Evolutionary conservation across 257 asterid species (phyloP), one percentile per base, ranked within the genome.

Genomic region (Solanum pimpinellifolium): DNA sequence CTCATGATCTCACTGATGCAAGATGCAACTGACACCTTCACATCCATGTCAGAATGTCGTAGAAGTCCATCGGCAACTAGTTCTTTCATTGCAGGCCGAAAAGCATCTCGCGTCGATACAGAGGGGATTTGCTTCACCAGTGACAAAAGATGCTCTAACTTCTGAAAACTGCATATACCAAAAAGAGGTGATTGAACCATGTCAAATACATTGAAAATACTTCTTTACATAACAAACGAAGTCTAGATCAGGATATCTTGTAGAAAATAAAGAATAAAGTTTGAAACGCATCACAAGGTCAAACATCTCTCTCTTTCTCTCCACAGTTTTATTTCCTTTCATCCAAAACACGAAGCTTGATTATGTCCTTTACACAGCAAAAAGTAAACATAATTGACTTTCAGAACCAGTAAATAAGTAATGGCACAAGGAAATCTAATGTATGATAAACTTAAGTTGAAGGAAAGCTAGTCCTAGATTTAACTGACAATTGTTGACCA

Each of bases 1-100:
- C 90, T 88, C 25, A 84, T 12, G 65, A 90, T 66, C 75, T 90
- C 88, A 39, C 85, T 46, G 23, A 90, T 80, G 89, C 92, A 90
- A 88, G 87, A 87, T 27, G 88, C 83, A 44, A 86, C 84, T 31
- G 90, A 88, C 73, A 87, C 83, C 84, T 76, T 85, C 65, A 88
- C 91, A 60, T 87, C 83, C 49, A 82, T n/a, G 72, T 65, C 85
- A 60, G 85, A 66, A 85, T 90, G 83, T 27, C 73, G 60, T 44
- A 88, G 68, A 14, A 87, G 86, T 74, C 86, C 86, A 41, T 87
- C 87, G 12, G 90, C 56, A 39, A 82, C 72, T 70, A 90, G 78
- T 86, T 90, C 89, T 49, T 72, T 8, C 72, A 65, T 2, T n/a
- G 72, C 72, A n/a, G 33, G 33, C 18, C 33, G 29, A n/a, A 65